phyloP scores from a whole-genome alignment of 2,329 filamentous ascomycete species.

The Rhynchosporium agropyri region DNA sequence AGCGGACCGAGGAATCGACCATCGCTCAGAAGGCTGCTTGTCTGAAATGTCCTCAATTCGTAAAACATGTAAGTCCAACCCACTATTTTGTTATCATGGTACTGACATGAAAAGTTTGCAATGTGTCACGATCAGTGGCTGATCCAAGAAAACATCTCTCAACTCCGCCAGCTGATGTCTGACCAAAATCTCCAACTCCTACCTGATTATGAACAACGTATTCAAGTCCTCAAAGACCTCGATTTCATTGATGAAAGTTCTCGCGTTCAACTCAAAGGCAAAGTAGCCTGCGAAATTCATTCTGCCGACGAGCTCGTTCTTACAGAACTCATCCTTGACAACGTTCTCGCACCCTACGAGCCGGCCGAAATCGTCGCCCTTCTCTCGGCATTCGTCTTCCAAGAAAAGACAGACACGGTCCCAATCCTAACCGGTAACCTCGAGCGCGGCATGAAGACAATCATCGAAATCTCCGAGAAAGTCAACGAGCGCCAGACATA shows the following conservation, averaged over 20 bases:
- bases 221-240: constrained; percentile 87
- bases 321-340: constrained; percentile 94
- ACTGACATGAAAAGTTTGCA: constrained; percentile 66
- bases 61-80: constrained; percentile 73
- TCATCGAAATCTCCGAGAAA: constrained; percentile 88
- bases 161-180: constrained; percentile 85
- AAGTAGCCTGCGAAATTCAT: constrained; percentile 97
- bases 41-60: constrained; percentile 72
- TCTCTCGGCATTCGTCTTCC: constrained; percentile 93
- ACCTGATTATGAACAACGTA: constrained; percentile 94
- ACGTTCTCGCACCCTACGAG: constrained; percentile 92
- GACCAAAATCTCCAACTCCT: constrained; percentile 95
- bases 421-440: constrained; percentile 82
- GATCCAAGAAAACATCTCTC: constrained; percentile 88
- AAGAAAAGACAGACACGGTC: constrained; percentile 86
- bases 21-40: constrained; percentile 67
- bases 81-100: no score
- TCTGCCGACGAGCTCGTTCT: constrained; percentile 95
- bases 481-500: constrained; percentile 87
- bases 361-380: constrained; percentile 95
- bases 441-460: constrained; percentile 79
- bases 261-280: constrained; percentile 93
- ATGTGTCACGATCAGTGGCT: constrained; percentile 98
- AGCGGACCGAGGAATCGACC: constrained; percentile 64
- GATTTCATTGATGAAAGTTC: constrained; percentile 86